A percentile compares a stretch with the other conserved stretches of the same genome.
phyloP scores from a whole-genome alignment of 495 filamentous ascomycete genomes.

The Daldinia grandis region DNA sequence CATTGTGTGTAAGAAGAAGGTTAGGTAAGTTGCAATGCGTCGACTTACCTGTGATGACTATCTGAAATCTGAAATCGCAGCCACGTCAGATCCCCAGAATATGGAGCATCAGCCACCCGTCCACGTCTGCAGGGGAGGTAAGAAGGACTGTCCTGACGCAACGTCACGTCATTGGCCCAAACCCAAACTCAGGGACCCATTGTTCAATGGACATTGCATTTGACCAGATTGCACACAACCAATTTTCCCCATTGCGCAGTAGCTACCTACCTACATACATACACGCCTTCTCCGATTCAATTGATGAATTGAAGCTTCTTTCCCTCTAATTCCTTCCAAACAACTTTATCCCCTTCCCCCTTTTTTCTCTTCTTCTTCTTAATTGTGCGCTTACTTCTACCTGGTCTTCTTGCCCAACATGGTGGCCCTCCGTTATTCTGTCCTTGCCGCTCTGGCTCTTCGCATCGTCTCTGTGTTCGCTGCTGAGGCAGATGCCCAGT shows the following conservation, averaged over 20 bases:
- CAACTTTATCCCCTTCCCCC: neutral
- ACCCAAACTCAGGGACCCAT: slow-evolving; percentile 23
- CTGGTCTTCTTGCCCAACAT: slow-evolving; percentile 58
- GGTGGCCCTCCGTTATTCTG: slow-evolving; percentile 76
- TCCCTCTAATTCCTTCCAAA: slow-evolving; percentile 3
- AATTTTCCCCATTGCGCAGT: slow-evolving; percentile 1
- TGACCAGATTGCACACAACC: slow-evolving; percentile 38
- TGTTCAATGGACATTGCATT: slow-evolving; percentile 32
- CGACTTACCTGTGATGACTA: no score
- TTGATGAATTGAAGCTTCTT: slow-evolving; percentile 21
- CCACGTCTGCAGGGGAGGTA: slow-evolving; percentile 22
- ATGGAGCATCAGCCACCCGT: slow-evolving; percentile 1
- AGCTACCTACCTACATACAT: no score
- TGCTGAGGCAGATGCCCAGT: slow-evolving; percentile 52
- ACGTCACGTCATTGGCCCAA: slow-evolving; percentile 37
- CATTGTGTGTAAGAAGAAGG: no score
- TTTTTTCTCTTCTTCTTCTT: slow-evolving; percentile 39
- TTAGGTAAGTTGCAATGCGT: no score
- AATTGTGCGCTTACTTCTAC: slow-evolving; percentile 1
- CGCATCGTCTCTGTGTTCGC: slow-evolving; percentile 70
- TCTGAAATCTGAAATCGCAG: neutral
- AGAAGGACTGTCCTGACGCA: slow-evolving; percentile 17
- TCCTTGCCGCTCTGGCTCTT: slow-evolving; percentile 74
- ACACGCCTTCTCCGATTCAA: slow-evolving; percentile 6
- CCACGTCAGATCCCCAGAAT: neutral